Base-by-base conservation (phyloP, 1,139 yeast genomes). In the Meyerozyma athensensis region DNA sequence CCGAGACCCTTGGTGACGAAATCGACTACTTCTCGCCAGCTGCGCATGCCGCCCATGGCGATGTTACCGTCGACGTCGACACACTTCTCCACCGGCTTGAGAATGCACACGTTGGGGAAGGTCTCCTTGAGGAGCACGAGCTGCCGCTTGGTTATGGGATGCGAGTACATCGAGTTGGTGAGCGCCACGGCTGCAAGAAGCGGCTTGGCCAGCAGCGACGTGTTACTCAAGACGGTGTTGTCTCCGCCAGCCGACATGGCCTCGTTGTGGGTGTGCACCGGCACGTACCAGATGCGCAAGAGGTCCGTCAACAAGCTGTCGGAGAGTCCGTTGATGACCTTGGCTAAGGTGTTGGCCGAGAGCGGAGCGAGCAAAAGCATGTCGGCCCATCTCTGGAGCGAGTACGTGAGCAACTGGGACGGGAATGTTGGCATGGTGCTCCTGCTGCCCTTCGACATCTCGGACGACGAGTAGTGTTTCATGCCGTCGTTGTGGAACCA, bases 41-140 rank as follows among this genome's bases (percentile, higher is more conserved):
- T 49, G 28, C 63, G 43, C 63, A 59, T 59, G 10, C 64, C 64
- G 6, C 64, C 64, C 64, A 59, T 59, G 5, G 61, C 48, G 12
- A 59, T 59, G 34, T 56, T 58, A 3, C 64, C 64, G 42, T 59
- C 61, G n/a, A 50, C 49, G 42, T 59, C 63, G 17, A 56, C 56
- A 31, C 53, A 55, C 36, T 59, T 59, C 37, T 59, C 64, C 19
- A 56, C 61, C 5, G 64, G 64, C 36, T 58, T 58, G 37, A 59
- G 47, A 12, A 59, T 53, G 16, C 52, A 46, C 50, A 59, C 53
- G 37, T 55, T 54, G 10, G 63, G 63, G 37, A 53, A 59, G 3
- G 53, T 50, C 39, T 59, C 63, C 36, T 54, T 58, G 21, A 59
- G 43, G 20, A 46, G 19, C 2, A 36, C 42, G 37, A 59, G 43